Evolutionary conservation across 768 basidiomycete genomes (phyloP).

Genomic region (Serendipita sp.): DNA sequence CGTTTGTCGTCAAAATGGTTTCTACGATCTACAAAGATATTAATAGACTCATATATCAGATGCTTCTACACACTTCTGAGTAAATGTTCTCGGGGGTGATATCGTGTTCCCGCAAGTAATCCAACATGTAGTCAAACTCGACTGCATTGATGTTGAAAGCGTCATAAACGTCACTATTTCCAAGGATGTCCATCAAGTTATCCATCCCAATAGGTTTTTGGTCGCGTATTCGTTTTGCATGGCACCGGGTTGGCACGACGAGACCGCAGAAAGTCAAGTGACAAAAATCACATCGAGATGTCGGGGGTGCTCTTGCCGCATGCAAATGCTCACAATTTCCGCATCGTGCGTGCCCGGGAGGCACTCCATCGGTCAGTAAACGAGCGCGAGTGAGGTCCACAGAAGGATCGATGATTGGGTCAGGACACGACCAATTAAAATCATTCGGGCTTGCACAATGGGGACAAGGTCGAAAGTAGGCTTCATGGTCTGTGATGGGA

Average conservation of each 20-base stretch:
- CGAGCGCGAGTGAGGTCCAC: constrained; percentile 55
- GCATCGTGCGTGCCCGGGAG: constrained; percentile 65
- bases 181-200: constrained; percentile 55
- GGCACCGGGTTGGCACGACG: constrained; percentile 55
- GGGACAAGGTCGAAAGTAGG: constrained; percentile 58
- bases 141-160: constrained; percentile 61
- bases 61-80: constrained; percentile 36
- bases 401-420: constrained; percentile 57
- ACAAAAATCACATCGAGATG: constrained; percentile 74
- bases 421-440: constrained; percentile 68
- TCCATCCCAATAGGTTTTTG: constrained; percentile 57
- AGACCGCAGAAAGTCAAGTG: constrained; percentile 72
- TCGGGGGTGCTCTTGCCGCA: constrained; percentile 52
- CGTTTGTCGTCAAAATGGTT: neutral
- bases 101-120: constrained; percentile 49
- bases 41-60: neutral
- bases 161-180: constrained; percentile 42
- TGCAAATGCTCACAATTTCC: constrained; percentile 73
- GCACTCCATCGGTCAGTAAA: constrained; percentile 56
- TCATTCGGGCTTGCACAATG: constrained; percentile 55
- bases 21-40: neutral
- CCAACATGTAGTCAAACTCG: constrained; percentile 72
- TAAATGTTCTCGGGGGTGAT: constrained; percentile 59
- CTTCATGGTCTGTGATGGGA: constrained; percentile 50
- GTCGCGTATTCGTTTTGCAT: constrained; percentile 34